Evolutionary conservation across 768 basidiomycete species (phyloP), one percentile per base, ranked within the genome.

Genomic region (Trametopsis cervina): DNA sequence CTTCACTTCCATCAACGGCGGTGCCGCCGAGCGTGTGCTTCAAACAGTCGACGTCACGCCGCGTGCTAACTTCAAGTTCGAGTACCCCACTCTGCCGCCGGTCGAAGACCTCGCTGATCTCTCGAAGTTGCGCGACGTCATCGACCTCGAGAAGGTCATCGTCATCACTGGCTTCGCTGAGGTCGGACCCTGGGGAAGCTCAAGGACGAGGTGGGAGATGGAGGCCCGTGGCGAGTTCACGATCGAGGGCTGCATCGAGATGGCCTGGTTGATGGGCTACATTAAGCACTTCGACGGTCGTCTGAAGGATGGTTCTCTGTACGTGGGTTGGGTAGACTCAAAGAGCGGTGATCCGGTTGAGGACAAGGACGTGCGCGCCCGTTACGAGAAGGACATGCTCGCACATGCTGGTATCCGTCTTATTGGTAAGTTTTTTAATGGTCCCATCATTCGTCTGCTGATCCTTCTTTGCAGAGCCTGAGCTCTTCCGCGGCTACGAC

Each of bases 131-230:
- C 89, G 79, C 25, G 93, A 93, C 25, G 71, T 97, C 51, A 78
- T 98, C 52, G 96, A 98, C 63, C 75, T 98, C 20, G 96, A 99
- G 54, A 94, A 95, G 69, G 94, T 97, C 50, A 72, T 92, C 51
- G 96, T 99, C 49, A 75, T 97, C 60, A 95, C 96, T 38, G 96
- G 96, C 52, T 98, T 90, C 64, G 95, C 88, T 25, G 96, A 99
- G 66, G 91, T 98, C 43, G 88, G 96, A 2, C 96, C 96, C 11
- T 99, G 95, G 94, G 96, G 96, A 55, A 93, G 90, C 61, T 88
- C 95, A 13, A 83, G 96, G 50, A 99, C 96, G 2, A 82, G 96
- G 50, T 99, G 96, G 96, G 96, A 99, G 71, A 98, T 99, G 93
- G 96, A 99, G 64, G 94, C 93, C 40, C 78, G 82, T 40, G 95